Conservation (phyloP, 176 grass and related monocot species). For the Oryza brachyantha region DNA sequence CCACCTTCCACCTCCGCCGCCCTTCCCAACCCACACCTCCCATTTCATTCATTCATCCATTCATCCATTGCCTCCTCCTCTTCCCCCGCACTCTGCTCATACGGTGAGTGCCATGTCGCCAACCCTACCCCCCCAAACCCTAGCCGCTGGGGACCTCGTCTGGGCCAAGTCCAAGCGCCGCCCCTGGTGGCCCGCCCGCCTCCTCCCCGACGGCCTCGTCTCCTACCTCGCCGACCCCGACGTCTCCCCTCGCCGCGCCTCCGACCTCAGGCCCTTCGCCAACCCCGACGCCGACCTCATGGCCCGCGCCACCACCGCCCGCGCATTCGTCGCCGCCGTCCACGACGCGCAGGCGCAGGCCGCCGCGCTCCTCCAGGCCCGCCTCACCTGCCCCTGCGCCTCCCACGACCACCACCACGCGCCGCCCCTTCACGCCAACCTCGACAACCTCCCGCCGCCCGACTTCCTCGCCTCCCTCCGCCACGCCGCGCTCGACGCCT, state of each 20-base stretch:
- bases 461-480: slow-evolving; percentile 52
- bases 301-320: slow-evolving; percentile 2
- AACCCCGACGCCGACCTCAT: slow-evolving; percentile 25
- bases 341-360: slow-evolving; percentile 11
- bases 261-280: slow-evolving; percentile 31
- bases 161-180: slow-evolving; percentile 61
- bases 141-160: slow-evolving; percentile 63
- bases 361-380: neutral
- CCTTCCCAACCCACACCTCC: no score
- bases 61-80: neutral
- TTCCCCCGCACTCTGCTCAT: neutral
- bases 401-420: neutral
- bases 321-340: slow-evolving; percentile 28
- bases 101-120: neutral
- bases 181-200: slow-evolving; percentile 40
- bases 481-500: slow-evolving; percentile 40
- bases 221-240: slow-evolving; percentile 7
- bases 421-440: no score
- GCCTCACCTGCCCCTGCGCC: slow-evolving; percentile 39
- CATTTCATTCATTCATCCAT: no score
- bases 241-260: neutral
- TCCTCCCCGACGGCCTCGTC: slow-evolving; percentile 20
- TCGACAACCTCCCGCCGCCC: slow-evolving; percentile 35
- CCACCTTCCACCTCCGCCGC: no score
- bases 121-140: slow-evolving; percentile 6